phyloP scores from a whole-genome alignment of 805 yeast species.

The Pichia eremophila region DNA sequence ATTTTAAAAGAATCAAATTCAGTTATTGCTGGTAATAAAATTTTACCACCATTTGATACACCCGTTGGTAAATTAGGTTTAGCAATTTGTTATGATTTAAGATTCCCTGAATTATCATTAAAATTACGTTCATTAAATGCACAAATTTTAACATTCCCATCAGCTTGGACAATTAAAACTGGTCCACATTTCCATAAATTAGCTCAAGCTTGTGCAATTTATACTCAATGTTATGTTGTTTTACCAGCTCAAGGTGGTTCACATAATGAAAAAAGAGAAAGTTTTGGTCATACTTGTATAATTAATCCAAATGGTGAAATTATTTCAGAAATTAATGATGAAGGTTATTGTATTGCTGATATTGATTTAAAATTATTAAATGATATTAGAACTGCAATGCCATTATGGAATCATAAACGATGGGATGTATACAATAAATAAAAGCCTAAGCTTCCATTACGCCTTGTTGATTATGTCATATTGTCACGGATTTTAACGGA shows the following conservation, averaged over 20 bases:
- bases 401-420: conserved; percentile 66
- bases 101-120: conserved; percentile 77
- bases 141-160: conserved; percentile 69
- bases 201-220: conserved; percentile 80
- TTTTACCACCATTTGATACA: conserved; percentile 46
- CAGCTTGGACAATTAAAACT: conserved; percentile 87
- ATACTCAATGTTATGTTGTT: conserved; percentile 76
- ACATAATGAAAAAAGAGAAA: conserved; percentile 50
- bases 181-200: conserved; percentile 89
- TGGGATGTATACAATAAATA: conserved; percentile 23
- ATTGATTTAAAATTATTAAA: conserved; percentile 44
- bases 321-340: conserved; percentile 42
- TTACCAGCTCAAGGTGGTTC: conserved; percentile 85
- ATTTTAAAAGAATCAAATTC: conserved; percentile 66
- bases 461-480: no score
- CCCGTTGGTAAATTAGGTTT: conserved; percentile 60
- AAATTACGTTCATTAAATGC: conserved; percentile 63
- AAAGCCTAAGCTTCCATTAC: no score
- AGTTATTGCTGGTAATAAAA: conserved; percentile 65
- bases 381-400: conserved; percentile 59
- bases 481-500: no score
- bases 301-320: conserved; percentile 91
- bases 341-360: conserved; percentile 50
- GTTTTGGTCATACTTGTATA: conserved; percentile 81
- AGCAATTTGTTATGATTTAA: conserved; percentile 76